phyloP scores from a whole-genome alignment of 495 filamentous ascomycete genomes.

The Wilcoxina mikolae region DNA sequence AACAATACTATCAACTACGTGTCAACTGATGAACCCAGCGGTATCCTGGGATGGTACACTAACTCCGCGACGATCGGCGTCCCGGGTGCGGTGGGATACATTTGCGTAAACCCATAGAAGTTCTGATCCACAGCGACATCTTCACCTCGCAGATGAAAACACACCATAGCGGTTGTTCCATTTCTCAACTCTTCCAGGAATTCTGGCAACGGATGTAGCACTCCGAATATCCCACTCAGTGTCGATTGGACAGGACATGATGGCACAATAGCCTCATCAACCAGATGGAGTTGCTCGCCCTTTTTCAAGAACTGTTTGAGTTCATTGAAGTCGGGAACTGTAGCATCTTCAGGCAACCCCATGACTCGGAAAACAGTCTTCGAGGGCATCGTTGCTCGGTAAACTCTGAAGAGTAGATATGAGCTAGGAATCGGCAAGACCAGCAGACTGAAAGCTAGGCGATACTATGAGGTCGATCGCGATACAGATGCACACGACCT shows the following conservation, averaged over 20 bases:
- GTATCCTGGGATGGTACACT: background rate
- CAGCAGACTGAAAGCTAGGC: too few relatives aligned
- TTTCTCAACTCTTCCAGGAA: background rate
- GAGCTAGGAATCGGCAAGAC: too few relatives aligned
- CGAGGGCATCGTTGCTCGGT: background rate
- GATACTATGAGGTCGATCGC: too few relatives aligned
- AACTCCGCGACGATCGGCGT: slow-evolving; percentile 12
- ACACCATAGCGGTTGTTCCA: background rate
- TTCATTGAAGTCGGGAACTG: background rate
- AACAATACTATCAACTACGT: slow-evolving; percentile 3
- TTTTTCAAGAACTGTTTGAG: background rate
- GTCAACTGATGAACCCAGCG: background rate
- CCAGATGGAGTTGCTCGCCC: background rate
- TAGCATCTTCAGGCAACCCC: background rate
- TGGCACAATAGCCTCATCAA: background rate
- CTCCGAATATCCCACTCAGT: background rate
- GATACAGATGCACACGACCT: too few relatives aligned
- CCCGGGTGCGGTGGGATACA: slow-evolving; percentile 1
- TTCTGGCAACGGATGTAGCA: background rate
- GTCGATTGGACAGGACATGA: background rate
- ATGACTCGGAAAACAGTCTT: background rate
- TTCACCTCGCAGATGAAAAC: background rate
- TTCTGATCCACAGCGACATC: slow-evolving; percentile 1
- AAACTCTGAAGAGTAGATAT: too few relatives aligned
- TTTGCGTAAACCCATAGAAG: slow-evolving; percentile 12